Evolutionary conservation across 257 asterid genomes (phyloP).

Genomic region (Solanum chaucha): DNA sequence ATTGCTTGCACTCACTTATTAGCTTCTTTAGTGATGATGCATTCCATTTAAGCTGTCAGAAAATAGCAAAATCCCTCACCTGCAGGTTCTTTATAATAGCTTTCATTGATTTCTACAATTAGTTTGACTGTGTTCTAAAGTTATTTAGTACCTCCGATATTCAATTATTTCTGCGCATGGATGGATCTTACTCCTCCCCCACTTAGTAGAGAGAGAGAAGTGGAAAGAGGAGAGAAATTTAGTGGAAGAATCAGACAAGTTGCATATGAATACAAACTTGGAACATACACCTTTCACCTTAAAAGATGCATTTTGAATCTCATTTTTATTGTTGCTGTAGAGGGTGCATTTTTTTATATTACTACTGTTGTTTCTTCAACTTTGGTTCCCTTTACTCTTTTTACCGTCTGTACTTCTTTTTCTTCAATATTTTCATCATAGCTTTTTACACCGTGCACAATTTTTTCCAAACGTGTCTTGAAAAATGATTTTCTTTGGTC

Average conservation of each 20-base stretch:
- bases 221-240: neutral
- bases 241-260: neutral
- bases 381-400: neutral
- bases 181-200: neutral
- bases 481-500: no score
- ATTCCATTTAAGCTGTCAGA: constrained; percentile 54
- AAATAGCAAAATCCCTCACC: constrained; percentile 51
- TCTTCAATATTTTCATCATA: neutral
- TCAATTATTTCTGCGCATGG: neutral
- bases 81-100: constrained; percentile 35
- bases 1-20: constrained; percentile 45
- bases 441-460: neutral
- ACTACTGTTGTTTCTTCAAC: neutral
- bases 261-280: neutral
- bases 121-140: neutral
- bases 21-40: constrained; percentile 55
- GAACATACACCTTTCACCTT: neutral
- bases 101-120: neutral
- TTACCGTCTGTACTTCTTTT: neutral
- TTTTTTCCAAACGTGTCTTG: neutral
- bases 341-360: neutral
- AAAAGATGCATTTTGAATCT: neutral
- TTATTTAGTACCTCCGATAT: neutral
- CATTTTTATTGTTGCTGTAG: neutral
- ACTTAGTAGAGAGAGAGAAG: neutral